phyloP scores from a whole-genome alignment of 2,329 filamentous ascomycete genomes.

The Podosphaera fusca region DNA sequence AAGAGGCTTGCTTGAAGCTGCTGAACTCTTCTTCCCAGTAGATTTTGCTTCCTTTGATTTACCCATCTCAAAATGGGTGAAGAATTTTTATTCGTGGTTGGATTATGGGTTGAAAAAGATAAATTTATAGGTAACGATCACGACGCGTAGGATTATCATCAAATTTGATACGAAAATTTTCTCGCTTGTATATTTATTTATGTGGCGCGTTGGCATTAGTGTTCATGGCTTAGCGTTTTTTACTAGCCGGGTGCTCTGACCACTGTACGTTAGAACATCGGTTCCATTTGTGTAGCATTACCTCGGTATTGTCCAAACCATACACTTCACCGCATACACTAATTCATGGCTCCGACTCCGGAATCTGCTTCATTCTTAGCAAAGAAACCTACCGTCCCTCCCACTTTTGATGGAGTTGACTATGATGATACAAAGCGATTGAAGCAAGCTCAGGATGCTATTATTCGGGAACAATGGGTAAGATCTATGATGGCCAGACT shows the following conservation, averaged over 20 bases:
- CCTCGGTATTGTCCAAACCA: too few species aligned
- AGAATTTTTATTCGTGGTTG: too few species aligned
- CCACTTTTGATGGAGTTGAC: constrained; percentile 70
- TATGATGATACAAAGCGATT: constrained; percentile 62
- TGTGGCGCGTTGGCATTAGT: background rate
- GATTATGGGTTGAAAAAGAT: too few species aligned
- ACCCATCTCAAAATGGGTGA: constrained; percentile 26
- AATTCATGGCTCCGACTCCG: constrained; percentile 47
- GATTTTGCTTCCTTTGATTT: constrained; percentile 41
- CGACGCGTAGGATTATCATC: background rate
- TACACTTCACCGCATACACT: too few species aligned
- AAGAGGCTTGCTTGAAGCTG: constrained; percentile 22
- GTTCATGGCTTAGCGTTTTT: too few species aligned
- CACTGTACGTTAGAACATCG: too few species aligned
- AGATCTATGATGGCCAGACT: constrained; percentile 71
- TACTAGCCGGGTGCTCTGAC: too few species aligned
- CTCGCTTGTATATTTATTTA: too few species aligned
- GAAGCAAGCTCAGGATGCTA: constrained; percentile 62
- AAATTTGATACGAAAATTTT: too few species aligned
- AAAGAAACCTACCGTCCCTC: constrained; percentile 60
- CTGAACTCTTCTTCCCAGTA: constrained; percentile 23
- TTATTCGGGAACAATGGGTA: constrained; percentile 74
- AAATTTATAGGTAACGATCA: constrained; percentile 3
- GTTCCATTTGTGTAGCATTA: too few species aligned
- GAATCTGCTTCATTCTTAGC: constrained; percentile 64